Conservation (phyloP, 805 yeast genomes). For the Candida pseudoglaebosa region DNA sequence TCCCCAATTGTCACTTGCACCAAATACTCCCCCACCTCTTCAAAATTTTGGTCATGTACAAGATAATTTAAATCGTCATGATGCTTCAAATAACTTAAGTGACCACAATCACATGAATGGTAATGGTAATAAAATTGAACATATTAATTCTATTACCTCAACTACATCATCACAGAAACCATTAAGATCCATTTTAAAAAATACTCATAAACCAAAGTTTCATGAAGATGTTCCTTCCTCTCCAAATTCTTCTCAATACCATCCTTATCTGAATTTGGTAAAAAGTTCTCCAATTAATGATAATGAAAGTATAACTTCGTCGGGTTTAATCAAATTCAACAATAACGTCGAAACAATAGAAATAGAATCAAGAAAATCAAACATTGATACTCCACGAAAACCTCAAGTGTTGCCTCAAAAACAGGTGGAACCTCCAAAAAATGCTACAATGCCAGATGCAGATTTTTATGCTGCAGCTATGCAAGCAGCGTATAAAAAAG, state of each 20-base stretch:
- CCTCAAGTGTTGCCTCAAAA: slow-evolving; percentile 6
- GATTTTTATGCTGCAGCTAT: slow-evolving; percentile 55
- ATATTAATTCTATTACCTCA: slow-evolving; percentile 7
- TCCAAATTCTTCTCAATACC: slow-evolving; percentile 7
- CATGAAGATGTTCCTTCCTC: slow-evolving; percentile 5
- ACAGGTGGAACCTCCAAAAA: slow-evolving; percentile 4
- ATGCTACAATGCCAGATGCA: slow-evolving; percentile 29
- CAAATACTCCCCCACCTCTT: slow-evolving; percentile 2
- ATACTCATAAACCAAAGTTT: slow-evolving; percentile 11
- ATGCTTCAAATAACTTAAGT: neutral
- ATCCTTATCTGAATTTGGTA: slow-evolving; percentile 18
- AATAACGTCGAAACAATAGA: slow-evolving; percentile 38
- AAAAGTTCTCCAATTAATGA: slow-evolving; percentile 2
- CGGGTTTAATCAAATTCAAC: slow-evolving; percentile 34
- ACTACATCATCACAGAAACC: slow-evolving; percentile 20
- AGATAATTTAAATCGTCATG: too few relatives aligned
- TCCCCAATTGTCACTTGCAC: neutral
- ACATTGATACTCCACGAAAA: slow-evolving; percentile 2
- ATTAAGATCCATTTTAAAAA: slow-evolving; percentile 34
- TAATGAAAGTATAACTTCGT: slow-evolving; percentile 15
- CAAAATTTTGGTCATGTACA: neutral
- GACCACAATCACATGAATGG: neutral
- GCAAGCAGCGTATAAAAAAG: slow-evolving; percentile 52
- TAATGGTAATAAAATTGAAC: neutral
- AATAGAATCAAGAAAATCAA: slow-evolving; percentile 10